Percentiles rank a stretch among this genome's conserved stretches.
phyloP scores from a whole-genome alignment of 2,329 filamentous ascomycete species.

The Cephalotrichum gorgonifer region DNA sequence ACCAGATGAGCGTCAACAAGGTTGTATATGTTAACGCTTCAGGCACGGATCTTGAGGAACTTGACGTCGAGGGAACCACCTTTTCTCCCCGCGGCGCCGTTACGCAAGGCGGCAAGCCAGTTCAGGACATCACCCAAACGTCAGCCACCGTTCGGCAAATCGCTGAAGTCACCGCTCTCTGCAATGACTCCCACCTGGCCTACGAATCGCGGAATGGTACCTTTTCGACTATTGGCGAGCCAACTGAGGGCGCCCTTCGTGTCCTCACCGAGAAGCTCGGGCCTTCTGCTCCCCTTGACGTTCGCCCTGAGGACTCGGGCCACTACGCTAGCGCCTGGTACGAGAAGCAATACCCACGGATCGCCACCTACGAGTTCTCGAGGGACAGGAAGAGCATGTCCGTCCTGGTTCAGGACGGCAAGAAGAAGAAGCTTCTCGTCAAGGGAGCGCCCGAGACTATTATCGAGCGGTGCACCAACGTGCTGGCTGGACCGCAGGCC shows the following conservation, averaged over 20 bases:
- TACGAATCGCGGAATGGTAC: constrained; percentile 67
- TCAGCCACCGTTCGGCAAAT: constrained; percentile 76
- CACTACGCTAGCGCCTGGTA: constrained; percentile 80
- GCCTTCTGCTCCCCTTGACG: constrained; percentile 53
- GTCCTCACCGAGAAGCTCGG: constrained; percentile 92
- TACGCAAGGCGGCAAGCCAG: constrained; percentile 53
- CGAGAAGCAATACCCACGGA: constrained; percentile 60
- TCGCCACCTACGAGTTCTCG: constrained; percentile 93
- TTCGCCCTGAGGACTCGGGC: constrained; percentile 51
- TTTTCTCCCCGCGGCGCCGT: constrained; percentile 78
- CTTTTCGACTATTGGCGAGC: constrained; percentile 81
- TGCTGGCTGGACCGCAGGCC: constrained; percentile 67
- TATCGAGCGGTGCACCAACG: constrained; percentile 81
- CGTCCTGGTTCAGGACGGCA: constrained; percentile 66
- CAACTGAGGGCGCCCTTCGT: constrained; percentile 87
- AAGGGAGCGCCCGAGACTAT: constrained; percentile 95
- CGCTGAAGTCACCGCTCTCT: constrained; percentile 61
- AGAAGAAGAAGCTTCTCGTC: constrained; percentile 72
- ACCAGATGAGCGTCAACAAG: constrained; percentile 98
- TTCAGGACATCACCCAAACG: constrained; percentile 57
- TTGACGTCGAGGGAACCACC: constrained; percentile 86
- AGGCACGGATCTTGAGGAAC: constrained; percentile 68
- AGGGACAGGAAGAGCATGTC: constrained; percentile 99
- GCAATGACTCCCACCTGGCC: constrained; percentile 78
- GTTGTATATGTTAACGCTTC: constrained; percentile 70